A percentile compares a stretch with the other conserved stretches of the same genome.
These are phyloP conservation scores for Phragmites australis DNA, from an alignment of 176 grass and related monocot species.

Conservation along the genomic window DNA sequence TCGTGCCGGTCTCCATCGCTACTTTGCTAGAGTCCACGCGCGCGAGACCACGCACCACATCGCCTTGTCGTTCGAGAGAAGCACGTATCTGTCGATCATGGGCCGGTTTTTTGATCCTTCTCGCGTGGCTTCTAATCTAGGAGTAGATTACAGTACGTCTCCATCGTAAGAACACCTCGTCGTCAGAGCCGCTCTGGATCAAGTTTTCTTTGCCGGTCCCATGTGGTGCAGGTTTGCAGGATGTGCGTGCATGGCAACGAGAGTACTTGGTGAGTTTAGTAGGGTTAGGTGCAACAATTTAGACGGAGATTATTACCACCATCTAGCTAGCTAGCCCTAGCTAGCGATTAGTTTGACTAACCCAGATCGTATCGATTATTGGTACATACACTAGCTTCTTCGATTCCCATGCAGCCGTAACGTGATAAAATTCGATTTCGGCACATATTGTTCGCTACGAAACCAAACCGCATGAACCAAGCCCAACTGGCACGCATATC, in stretches of 20 bases:
- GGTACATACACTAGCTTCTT: not conserved
- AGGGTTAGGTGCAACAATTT: conserved; percentile 6
- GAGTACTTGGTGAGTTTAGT: not conserved
- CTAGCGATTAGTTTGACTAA: conserved; percentile 33
- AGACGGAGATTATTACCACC: conserved; percentile 11
- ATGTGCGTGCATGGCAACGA: not conserved
- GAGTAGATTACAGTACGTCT: not conserved
- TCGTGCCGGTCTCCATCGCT: not conserved
- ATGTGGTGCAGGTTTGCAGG: not conserved
- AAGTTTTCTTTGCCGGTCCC: conserved; percentile 5
- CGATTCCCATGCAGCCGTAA: conserved; percentile 25
- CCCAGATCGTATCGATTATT: conserved; percentile 9
- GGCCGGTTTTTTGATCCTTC: not conserved
- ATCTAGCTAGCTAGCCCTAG: not conserved
- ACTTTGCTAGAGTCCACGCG: not conserved
- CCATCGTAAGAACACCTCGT: not conserved
- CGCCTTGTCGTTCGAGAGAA: conserved; percentile 14
- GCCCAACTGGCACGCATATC: not conserved
- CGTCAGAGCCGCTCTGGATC: not conserved
- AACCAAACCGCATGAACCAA: not conserved
- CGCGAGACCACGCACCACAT: conserved; percentile 20
- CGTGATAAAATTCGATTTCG: conserved; percentile 42
- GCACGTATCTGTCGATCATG: not conserved
- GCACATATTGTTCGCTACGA: not conserved
- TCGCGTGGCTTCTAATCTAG: not conserved